A percentile compares a stretch with the other conserved stretches of the same genome.
These are phyloP conservation scores for Fusarium cicatricum DNA, from an alignment of 2,329 filamentous ascomycete species.

Conservation along the genomic window DNA sequence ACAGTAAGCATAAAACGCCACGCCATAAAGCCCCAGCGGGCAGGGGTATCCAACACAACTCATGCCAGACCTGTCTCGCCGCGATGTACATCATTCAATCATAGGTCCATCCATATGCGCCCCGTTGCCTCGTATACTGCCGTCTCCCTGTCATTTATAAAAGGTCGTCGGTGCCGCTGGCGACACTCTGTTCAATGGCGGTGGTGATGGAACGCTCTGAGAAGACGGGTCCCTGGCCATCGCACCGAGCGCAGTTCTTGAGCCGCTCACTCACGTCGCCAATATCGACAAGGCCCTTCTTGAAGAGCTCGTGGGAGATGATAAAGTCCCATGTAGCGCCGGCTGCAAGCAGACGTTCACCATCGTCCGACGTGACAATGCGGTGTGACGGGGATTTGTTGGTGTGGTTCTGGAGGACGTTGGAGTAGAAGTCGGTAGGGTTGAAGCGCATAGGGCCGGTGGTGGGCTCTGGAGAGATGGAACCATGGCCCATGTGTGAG, in stretches of 20 bases:
- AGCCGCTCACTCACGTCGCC: constrained; percentile 81
- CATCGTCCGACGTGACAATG: constrained; percentile 70
- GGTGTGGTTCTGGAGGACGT: constrained; percentile 66
- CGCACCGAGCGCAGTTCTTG: constrained; percentile 78
- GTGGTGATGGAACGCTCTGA: constrained; percentile 76
- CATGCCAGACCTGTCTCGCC: constrained; percentile 25
- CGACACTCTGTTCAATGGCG: constrained; percentile 82
- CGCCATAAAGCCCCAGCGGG: constrained; percentile 40
- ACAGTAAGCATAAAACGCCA: constrained; percentile 38
- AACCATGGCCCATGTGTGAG: constrained; percentile 54
- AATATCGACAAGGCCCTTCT: constrained; percentile 81
- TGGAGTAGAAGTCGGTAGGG: constrained; percentile 75
- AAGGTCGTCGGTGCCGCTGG: constrained; percentile 80
- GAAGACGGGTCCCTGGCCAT: constrained; percentile 89
- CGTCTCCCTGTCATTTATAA: constrained; percentile 43
- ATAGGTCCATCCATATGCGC: constrained; percentile 24
- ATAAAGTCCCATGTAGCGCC: constrained; percentile 92
- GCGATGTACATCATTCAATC: constrained; percentile 40
- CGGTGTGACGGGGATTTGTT: constrained; percentile 73
- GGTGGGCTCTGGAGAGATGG: constrained; percentile 58
- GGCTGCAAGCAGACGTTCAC: constrained; percentile 75
- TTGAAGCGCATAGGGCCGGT: constrained; percentile 76
- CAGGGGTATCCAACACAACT: constrained; percentile 38
- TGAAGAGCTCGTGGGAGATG: constrained; percentile 79
- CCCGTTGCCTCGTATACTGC: constrained; percentile 5